Evolutionary conservation across 192 early-diverging fungal genomes (phyloP).

Genomic region (Entrophospora sp.): DNA sequence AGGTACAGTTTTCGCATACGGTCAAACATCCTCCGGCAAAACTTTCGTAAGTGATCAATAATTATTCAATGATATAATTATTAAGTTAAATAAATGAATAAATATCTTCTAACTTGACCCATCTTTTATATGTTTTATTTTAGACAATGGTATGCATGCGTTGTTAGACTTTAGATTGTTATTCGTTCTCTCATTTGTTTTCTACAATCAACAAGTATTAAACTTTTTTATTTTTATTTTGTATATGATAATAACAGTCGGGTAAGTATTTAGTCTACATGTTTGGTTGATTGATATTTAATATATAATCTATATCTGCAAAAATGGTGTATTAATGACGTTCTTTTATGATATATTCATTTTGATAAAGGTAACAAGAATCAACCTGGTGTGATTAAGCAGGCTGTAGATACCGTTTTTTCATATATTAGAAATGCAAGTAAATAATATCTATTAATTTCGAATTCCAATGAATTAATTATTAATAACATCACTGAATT

Average conservation of each 20-base stretch:
- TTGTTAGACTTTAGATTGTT: background rate
- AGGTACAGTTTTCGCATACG: constrained; percentile 97
- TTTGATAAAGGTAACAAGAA: constrained; percentile 52
- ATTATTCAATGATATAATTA: background rate
- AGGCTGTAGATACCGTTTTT: constrained; percentile 72
- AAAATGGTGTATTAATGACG: too few relatives aligned
- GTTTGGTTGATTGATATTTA: too few relatives aligned
- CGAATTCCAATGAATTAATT: background rate
- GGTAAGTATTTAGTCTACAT: too few relatives aligned
- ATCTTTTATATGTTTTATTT: background rate
- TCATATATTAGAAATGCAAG: constrained; percentile 55
- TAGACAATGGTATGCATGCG: constrained; percentile 36
- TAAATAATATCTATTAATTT: background rate
- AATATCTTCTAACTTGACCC: background rate
- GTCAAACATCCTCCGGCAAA: constrained; percentile 95
- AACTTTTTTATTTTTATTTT: too few relatives aligned
- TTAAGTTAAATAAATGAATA: too few relatives aligned
- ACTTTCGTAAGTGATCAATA: constrained; percentile 54
- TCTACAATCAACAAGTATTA: too few relatives aligned
- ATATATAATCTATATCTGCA: too few relatives aligned
- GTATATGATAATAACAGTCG: too few relatives aligned
- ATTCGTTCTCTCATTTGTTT: too few relatives aligned
- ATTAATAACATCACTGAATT: background rate
- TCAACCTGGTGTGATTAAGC: constrained; percentile 70
- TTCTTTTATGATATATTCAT: too few relatives aligned